These are phyloP conservation scores for Tetrahymena malaccensis DNA, from an alignment of 73 alveolate species.

Conservation along the genomic window DNA sequence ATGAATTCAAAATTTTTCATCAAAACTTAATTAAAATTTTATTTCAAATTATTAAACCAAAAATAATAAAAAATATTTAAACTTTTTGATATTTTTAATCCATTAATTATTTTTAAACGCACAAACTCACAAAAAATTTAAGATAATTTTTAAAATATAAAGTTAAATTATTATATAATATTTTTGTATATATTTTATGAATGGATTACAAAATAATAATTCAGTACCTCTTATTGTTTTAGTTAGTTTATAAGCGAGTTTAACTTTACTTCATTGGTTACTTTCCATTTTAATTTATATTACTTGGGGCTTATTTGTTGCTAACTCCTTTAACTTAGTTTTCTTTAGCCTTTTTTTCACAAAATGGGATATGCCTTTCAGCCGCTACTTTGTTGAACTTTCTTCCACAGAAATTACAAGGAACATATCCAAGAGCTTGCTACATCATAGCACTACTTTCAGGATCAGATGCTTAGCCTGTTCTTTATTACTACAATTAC, in stretches of 20 bases:
- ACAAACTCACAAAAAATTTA: neutral
- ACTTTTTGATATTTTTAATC: no score
- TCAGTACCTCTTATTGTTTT: neutral
- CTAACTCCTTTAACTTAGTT: conserved; percentile 10
- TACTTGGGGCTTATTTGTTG: neutral
- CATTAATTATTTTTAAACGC: neutral
- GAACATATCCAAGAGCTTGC: conserved; percentile 18
- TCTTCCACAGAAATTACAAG: conserved; percentile 50
- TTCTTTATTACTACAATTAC: neutral
- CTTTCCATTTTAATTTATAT: neutral
- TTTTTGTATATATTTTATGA: neutral
- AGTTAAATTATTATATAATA: no score
- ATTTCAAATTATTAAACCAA: no score
- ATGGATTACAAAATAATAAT: neutral
- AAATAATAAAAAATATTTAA: no score
- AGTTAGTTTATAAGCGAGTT: neutral
- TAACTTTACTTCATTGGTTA: neutral
- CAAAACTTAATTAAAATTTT: no score
- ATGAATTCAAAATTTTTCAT: no score
- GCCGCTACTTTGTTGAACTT: conserved; percentile 50
- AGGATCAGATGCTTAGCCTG: neutral
- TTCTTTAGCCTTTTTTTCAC: conserved; percentile 49
- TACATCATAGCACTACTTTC: neutral
- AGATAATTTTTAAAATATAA: no score
- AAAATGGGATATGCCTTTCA: conserved; percentile 47